phyloP scores from a whole-genome alignment of 2,329 filamentous ascomycete genomes.

The Claviceps fusiformis region DNA sequence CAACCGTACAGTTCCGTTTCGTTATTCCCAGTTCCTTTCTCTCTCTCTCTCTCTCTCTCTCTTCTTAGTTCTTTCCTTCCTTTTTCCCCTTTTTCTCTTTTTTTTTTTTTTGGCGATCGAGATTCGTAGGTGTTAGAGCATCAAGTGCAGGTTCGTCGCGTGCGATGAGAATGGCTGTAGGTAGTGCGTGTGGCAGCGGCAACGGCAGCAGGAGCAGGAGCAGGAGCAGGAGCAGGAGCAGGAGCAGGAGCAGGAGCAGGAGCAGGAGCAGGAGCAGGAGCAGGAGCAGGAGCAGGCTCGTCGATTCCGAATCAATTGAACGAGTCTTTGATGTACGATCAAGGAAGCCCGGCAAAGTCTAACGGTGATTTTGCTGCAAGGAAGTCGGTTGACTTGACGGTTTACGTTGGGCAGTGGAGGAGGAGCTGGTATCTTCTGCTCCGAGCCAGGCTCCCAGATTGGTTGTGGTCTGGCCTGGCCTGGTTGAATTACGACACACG shows the following conservation, averaged over 20 bases:
- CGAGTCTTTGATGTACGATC: background rate
- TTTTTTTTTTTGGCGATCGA: background rate
- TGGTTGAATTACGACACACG: conserved; percentile 4
- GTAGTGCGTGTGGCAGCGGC: background rate
- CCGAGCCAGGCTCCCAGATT: background rate
- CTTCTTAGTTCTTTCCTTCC: background rate
- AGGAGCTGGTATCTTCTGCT: background rate
- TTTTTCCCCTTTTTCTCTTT: too few relatives aligned
- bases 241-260: too few relatives aligned
- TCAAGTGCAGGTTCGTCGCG: background rate
- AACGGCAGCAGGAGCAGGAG: background rate
- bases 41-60: background rate
- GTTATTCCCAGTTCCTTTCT: background rate
- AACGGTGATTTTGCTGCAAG: background rate
- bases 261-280: too few relatives aligned
- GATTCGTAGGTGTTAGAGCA: background rate
- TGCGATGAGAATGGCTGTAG: background rate
- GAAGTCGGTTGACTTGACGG: background rate
- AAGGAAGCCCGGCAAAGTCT: background rate
- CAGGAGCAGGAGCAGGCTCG: background rate
- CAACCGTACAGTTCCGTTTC: background rate
- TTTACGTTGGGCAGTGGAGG: conserved; percentile 1
- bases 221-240: too few relatives aligned
- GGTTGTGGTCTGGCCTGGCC: background rate
- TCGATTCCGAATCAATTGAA: background rate